Evolutionary conservation across 2,329 filamentous ascomycete genomes (phyloP).

Genomic region (Beauveria scarabaeidicola): DNA sequence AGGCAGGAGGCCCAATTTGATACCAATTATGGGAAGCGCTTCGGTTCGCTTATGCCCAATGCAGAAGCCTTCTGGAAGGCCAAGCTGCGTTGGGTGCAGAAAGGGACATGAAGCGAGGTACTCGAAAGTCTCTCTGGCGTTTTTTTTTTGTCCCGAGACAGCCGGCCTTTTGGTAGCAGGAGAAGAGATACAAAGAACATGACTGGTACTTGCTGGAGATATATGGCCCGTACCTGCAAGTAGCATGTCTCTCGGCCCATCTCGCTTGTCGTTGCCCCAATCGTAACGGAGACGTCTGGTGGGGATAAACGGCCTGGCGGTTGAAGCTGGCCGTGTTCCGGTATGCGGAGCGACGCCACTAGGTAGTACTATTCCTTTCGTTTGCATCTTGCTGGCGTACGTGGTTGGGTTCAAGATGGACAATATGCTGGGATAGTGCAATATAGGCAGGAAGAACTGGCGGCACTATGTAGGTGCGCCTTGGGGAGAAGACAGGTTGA

Average conservation of each 20-base stretch:
- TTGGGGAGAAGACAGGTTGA: not conserved
- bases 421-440: not conserved
- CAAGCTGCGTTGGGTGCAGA: not conserved
- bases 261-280: constrained; percentile 10
- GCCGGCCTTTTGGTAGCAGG: not conserved
- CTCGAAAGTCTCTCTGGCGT: not conserved
- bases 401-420: too few species aligned
- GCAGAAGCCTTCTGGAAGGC: constrained; percentile 3
- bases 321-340: not conserved
- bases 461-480: too few species aligned
- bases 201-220: not conserved
- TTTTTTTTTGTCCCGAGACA: too few species aligned
- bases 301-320: constrained; percentile 1
- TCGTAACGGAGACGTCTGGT: not conserved
- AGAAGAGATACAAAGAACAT: not conserved
- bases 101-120: not conserved
- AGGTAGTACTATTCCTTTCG: not conserved
- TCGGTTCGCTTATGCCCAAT: not conserved
- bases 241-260: not conserved
- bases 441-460: not conserved
- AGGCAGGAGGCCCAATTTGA: not conserved
- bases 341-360: not conserved
- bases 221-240: not conserved
- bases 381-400: not conserved
- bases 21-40: not conserved